These are phyloP conservation scores for Pseudogymnoascus verrucosus DNA, from an alignment of 2,329 filamentous ascomycete genomes.

Conservation along the genomic window DNA sequence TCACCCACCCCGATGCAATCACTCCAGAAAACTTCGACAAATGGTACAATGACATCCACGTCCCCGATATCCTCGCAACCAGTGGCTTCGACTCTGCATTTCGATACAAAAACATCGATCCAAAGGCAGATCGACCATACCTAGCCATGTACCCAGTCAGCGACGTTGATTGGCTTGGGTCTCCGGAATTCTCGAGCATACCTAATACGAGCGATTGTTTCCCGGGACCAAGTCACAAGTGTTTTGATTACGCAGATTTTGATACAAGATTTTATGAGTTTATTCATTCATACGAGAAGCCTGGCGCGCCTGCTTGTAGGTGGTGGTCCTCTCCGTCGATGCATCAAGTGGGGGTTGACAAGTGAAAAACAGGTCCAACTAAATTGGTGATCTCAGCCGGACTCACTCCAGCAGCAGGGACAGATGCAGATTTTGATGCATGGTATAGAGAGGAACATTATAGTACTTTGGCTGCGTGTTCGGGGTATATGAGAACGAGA, in stretches of 20 bases:
- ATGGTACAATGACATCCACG: constrained; percentile 14
- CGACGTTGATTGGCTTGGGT: constrained; percentile 3
- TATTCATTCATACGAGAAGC: constrained; percentile 12
- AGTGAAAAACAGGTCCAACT: constrained; percentile 9
- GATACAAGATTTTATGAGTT: constrained; percentile 14
- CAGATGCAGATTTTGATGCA: constrained; percentile 13
- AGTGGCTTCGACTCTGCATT: constrained; percentile 10
- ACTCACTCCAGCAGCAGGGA: constrained; percentile 11
- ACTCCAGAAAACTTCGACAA: constrained; percentile 1
- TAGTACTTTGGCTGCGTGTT: constrained; percentile 7
- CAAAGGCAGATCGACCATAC: constrained; percentile 9
- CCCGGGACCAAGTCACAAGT: not conserved
- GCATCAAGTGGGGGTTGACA: not conserved
- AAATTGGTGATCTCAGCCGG: constrained; percentile 13
- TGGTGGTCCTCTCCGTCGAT: too few species aligned
- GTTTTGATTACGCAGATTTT: constrained; percentile 13
- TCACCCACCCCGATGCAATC: constrained; percentile 1
- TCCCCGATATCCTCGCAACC: constrained; percentile 13
- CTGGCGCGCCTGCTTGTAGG: too few species aligned
- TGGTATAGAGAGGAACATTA: constrained; percentile 16
- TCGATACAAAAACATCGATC: constrained; percentile 11
- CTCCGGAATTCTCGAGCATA: constrained; percentile 5
- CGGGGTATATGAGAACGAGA: constrained; percentile 14
- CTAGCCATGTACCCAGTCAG: constrained; percentile 13
- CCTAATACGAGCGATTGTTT: constrained; percentile 9